Evolutionary conservation across 495 filamentous ascomycete species (phyloP).

Genomic region (Rhypophila decipiens): DNA sequence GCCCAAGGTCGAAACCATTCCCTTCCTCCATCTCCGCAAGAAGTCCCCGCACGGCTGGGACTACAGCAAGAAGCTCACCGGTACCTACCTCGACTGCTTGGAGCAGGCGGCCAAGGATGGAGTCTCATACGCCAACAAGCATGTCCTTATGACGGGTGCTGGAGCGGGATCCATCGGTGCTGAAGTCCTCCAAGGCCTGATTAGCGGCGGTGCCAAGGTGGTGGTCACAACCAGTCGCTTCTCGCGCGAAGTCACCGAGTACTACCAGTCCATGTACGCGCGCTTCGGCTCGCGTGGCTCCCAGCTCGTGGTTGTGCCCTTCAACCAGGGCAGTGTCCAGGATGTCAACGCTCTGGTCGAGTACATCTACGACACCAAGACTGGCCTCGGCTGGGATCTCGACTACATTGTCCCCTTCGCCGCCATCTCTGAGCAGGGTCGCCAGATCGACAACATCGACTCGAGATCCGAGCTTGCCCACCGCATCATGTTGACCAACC

Average conservation of each 20-base stretch:
- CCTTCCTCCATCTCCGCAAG: constrained; percentile 94
- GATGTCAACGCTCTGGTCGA: constrained; percentile 89
- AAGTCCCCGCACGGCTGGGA: constrained; percentile 95
- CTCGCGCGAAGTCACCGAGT: constrained; percentile 96
- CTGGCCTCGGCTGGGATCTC: constrained; percentile 94
- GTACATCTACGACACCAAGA: constrained; percentile 97
- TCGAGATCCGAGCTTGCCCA: constrained; percentile 98
- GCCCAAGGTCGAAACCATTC: constrained; percentile 93
- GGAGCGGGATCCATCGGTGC: constrained; percentile 97
- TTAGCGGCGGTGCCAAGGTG: constrained; percentile 94
- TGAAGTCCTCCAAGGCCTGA: constrained; percentile 93
- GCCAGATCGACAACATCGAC: constrained; percentile 95
- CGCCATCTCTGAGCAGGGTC: constrained; percentile 94
- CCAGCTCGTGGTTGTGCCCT: constrained; percentile 94
- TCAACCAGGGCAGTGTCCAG: constrained; percentile 98
- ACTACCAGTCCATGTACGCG: constrained; percentile 98
- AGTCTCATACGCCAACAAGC: constrained; percentile 89
- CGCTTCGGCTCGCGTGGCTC: constrained; percentile 89
- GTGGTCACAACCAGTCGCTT: constrained; percentile 93
- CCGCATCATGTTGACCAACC: constrained; percentile 98
- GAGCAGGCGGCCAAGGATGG: constrained; percentile 81
- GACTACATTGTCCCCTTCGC: constrained; percentile 96
- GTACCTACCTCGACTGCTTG: constrained; percentile 82
- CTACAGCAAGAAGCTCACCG: constrained; percentile 96
- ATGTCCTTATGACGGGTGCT: constrained; percentile 96